Percentiles rank a stretch among this genome's conserved stretches.
Evolutionary conservation across 225 moss, liverwort and hornwort species (phyloP).

Genomic region (Physcomitrium patens): DNA sequence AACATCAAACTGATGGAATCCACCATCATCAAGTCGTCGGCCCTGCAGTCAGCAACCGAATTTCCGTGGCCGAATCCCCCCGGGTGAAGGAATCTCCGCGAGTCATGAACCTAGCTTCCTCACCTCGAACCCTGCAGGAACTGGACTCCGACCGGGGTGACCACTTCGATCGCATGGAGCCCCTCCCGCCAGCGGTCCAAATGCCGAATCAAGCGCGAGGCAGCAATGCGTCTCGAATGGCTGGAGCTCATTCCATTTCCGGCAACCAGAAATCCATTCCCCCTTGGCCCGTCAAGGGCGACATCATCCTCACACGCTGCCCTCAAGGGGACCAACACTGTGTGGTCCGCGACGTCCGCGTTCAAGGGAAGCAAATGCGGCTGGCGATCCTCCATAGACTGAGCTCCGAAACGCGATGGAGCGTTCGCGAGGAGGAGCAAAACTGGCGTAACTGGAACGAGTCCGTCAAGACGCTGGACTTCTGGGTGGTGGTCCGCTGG

Average conservation of each 20-base stretch:
- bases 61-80: conserved; percentile 41
- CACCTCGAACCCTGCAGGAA: conserved; percentile 40
- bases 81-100: conserved; percentile 47
- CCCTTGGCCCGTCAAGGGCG: conserved; percentile 57
- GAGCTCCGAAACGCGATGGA: conserved; percentile 56
- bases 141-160: conserved; percentile 32
- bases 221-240: conserved; percentile 32
- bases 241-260: conserved; percentile 31
- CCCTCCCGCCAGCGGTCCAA: conserved; percentile 47
- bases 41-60: conserved; percentile 32
- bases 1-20: not conserved
- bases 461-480: conserved; percentile 50
- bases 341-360: conserved; percentile 52
- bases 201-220: conserved; percentile 35
- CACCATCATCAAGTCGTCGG: conserved; percentile 34
- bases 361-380: conserved; percentile 56
- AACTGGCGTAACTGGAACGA: conserved; percentile 55
- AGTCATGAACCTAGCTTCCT: conserved; percentile 27
- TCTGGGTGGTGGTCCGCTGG: conserved; percentile 61
- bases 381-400: conserved; percentile 42
- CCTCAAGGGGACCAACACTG: conserved; percentile 42
- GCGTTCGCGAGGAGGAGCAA: conserved; percentile 56
- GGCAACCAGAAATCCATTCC: conserved; percentile 46
- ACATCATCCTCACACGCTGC: conserved; percentile 46
- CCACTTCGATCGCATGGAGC: conserved; percentile 38